Conservation (phyloP, 2,329 filamentous ascomycete species). For the Penicillium sp. region DNA sequence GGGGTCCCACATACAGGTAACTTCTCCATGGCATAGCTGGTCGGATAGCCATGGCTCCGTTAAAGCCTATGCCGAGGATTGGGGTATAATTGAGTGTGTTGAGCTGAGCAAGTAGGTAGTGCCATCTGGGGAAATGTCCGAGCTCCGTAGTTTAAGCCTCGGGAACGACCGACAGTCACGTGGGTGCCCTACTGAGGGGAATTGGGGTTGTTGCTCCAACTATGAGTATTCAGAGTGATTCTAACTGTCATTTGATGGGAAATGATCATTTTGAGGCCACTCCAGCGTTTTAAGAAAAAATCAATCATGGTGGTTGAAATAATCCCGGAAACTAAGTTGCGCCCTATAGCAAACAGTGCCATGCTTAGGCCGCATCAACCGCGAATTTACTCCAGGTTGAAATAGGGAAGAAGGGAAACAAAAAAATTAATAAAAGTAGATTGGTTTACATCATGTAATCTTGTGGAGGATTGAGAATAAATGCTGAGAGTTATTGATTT, state of each 20-base stretch:
- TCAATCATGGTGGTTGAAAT: neutral
- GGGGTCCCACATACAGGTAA: neutral
- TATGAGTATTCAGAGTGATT: neutral
- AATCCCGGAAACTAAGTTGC: neutral
- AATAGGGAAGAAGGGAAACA: neutral
- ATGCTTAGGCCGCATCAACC: neutral
- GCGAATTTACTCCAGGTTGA: neutral
- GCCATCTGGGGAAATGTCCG: constrained; percentile 9
- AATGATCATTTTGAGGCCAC: neutral
- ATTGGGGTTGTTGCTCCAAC: neutral
- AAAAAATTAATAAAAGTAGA: neutral
- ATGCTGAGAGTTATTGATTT: neutral
- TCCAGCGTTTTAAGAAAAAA: neutral
- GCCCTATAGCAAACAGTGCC: neutral
- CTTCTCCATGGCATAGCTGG: neutral
- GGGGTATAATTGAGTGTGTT: neutral
- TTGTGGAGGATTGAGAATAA: neutral
- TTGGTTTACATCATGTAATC: too few species aligned
- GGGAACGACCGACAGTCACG: constrained; percentile 10
- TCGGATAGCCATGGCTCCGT: neutral
- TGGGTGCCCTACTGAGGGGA: neutral
- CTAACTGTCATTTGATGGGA: neutral
- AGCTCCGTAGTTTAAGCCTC: neutral
- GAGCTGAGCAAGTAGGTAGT: constrained; percentile 2
- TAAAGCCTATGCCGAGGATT: neutral